These are phyloP conservation scores for Amesomyces nigricolor DNA, from an alignment of 2,329 filamentous ascomycete species.

Conservation along the genomic window DNA sequence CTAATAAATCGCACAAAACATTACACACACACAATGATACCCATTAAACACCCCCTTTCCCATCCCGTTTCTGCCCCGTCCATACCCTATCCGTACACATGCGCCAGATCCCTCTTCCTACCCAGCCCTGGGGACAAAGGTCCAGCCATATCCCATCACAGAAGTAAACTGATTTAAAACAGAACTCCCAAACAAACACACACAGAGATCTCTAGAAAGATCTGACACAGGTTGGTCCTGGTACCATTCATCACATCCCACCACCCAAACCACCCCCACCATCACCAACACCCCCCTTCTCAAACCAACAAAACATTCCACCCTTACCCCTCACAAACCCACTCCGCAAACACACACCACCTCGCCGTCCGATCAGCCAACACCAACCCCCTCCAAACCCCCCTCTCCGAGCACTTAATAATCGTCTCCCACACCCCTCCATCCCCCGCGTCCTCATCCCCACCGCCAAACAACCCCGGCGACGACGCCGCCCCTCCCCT, in stretches of 20 bases:
- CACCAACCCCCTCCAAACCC: constrained; percentile 75
- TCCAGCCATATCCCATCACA: constrained; percentile 6
- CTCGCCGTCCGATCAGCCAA: constrained; percentile 76
- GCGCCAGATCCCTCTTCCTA: not conserved
- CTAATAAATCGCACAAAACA: not conserved
- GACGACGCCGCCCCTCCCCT: constrained; percentile 19
- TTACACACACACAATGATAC: not conserved
- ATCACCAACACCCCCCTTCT: not conserved
- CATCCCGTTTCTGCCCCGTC: too few relatives aligned
- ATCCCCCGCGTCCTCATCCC: constrained; percentile 59
- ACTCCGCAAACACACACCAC: constrained; percentile 92
- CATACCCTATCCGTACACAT: not conserved
- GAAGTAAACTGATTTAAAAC: not conserved
- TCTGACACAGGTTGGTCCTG: too few relatives aligned
- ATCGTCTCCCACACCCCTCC: constrained; percentile 83
- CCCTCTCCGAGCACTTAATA: constrained; percentile 80
- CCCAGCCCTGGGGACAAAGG: not conserved
- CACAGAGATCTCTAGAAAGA: too few relatives aligned
- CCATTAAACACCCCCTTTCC: too few relatives aligned
- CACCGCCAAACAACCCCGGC: constrained; percentile 34
- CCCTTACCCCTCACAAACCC: constrained; percentile 50
- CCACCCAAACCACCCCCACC: not conserved
- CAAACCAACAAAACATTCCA: constrained; percentile 7
- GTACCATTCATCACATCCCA: not conserved
- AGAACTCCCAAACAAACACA: too few relatives aligned